These are phyloP conservation scores for Delonix regia DNA, from an alignment of 306 rosid genomes.

Conservation along the genomic window DNA sequence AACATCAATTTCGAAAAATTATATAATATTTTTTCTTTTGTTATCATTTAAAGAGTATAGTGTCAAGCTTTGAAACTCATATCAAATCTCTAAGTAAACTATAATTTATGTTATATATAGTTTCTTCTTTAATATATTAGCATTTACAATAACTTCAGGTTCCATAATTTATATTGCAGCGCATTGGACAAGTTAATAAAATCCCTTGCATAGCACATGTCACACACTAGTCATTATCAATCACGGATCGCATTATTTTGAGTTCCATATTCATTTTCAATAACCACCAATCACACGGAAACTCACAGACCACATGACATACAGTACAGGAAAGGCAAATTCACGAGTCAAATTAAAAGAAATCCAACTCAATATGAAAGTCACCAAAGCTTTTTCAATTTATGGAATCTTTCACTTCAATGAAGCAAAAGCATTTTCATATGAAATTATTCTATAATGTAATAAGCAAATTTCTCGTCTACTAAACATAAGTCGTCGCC, in stretches of 20 bases:
- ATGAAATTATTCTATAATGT: not conserved
- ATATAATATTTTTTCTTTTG: no score
- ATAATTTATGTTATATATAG: no score
- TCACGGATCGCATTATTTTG: not conserved
- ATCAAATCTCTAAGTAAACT: no score
- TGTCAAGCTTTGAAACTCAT: no score
- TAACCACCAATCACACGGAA: slow-evolving; percentile 8
- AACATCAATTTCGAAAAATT: not conserved
- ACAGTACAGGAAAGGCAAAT: slow-evolving; percentile 1
- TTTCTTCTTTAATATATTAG: not conserved
- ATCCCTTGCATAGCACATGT: not conserved
- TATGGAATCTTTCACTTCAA: slow-evolving; percentile 15
- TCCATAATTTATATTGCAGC: not conserved
- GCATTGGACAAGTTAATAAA: not conserved
- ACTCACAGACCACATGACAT: no score
- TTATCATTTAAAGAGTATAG: no score
- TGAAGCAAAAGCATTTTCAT: slow-evolving; percentile 27
- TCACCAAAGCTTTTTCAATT: slow-evolving; percentile 22
- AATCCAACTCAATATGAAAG: slow-evolving; percentile 26
- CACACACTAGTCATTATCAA: not conserved
- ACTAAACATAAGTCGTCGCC: slow-evolving; percentile 10
- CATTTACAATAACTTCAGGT: not conserved
- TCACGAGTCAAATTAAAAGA: slow-evolving; percentile 13
- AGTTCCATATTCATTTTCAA: not conserved
- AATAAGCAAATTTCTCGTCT: slow-evolving; percentile 17